Evolutionary conservation across 2,329 filamentous ascomycete species (phyloP).

Genomic region (Leptographium radiaticola): DNA sequence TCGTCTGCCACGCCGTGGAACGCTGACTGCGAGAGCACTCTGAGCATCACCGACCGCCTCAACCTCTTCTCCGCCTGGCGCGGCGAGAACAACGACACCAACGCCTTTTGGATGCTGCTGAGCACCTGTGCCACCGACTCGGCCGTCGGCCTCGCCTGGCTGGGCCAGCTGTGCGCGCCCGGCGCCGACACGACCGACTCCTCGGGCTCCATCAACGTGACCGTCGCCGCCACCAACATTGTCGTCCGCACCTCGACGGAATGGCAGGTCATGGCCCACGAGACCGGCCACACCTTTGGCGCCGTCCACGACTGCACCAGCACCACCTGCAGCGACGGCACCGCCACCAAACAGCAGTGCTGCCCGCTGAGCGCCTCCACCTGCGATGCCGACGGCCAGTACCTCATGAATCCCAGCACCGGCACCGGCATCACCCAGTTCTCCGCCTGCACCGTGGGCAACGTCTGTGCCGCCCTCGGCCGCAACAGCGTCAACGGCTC

Average conservation of each 20-base stretch:
- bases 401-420: slow-evolving; percentile 95
- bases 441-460: slow-evolving; percentile 80
- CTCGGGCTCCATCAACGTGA: slow-evolving; percentile 39
- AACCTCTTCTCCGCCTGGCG: slow-evolving; percentile 86
- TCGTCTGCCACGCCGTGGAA: slow-evolving; percentile 71
- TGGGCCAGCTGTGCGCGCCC: slow-evolving; percentile 68
- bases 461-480: slow-evolving; percentile 78
- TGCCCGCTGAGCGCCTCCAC: slow-evolving; percentile 57
- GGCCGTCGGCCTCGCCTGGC: slow-evolving; percentile 86
- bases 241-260: slow-evolving; percentile 72
- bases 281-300: slow-evolving; percentile 87
- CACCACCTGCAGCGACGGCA: slow-evolving; percentile 50
- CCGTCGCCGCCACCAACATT: slow-evolving; percentile 76
- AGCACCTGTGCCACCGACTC: slow-evolving; percentile 69
- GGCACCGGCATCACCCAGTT: slow-evolving; percentile 60
- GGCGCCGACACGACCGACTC: slow-evolving; percentile 41
- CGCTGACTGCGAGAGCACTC: slow-evolving; percentile 49
- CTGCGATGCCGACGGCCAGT: slow-evolving; percentile 67
- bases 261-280: slow-evolving; percentile 94
- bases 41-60: slow-evolving; percentile 62
- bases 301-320: slow-evolving; percentile 85
- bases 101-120: slow-evolving; percentile 88
- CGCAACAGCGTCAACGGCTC: slow-evolving; percentile 60
- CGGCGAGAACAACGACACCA: slow-evolving; percentile 55
- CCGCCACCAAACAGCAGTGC: slow-evolving; percentile 44